phyloP scores from a whole-genome alignment of 2,329 filamentous ascomycete genomes.

The Colletotrichum eremochloae region DNA sequence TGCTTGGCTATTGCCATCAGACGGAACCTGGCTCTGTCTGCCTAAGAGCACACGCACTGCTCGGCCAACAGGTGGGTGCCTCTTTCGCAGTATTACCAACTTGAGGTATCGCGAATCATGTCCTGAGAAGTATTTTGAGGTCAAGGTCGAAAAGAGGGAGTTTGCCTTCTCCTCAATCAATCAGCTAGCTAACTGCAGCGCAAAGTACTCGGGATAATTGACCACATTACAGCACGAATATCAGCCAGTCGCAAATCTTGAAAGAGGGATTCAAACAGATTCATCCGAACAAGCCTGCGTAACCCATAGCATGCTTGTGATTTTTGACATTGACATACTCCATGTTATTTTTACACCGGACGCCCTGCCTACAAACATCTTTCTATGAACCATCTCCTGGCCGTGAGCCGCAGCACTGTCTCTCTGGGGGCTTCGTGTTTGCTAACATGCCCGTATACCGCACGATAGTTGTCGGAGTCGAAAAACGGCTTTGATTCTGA shows the following conservation, averaged over 20 bases:
- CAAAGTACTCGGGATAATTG: neutral
- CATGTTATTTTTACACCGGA: slow-evolving; percentile 25
- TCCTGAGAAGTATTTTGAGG: neutral
- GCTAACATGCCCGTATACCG: too few species aligned
- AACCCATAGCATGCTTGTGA: neutral
- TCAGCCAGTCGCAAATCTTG: neutral
- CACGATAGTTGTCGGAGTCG: neutral
- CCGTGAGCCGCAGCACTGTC: slow-evolving; percentile 4
- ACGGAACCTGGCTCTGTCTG: neutral
- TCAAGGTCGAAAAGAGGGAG: neutral
- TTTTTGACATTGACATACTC: slow-evolving; percentile 4
- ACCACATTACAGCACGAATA: neutral
- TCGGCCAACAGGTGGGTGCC: neutral
- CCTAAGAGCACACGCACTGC: neutral
- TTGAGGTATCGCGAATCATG: neutral
- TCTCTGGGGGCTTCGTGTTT: neutral
- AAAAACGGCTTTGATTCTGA: neutral
- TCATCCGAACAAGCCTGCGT: neutral
- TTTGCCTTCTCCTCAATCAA: neutral
- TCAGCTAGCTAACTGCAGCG: neutral
- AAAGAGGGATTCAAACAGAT: neutral
- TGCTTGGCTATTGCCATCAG: neutral
- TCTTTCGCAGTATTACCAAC: neutral
- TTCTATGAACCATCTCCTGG: neutral
- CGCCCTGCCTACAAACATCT: slow-evolving; percentile 5